Evolutionary conservation across 768 basidiomycete species (phyloP).

Genomic region (Tubosaeta sp.): DNA sequence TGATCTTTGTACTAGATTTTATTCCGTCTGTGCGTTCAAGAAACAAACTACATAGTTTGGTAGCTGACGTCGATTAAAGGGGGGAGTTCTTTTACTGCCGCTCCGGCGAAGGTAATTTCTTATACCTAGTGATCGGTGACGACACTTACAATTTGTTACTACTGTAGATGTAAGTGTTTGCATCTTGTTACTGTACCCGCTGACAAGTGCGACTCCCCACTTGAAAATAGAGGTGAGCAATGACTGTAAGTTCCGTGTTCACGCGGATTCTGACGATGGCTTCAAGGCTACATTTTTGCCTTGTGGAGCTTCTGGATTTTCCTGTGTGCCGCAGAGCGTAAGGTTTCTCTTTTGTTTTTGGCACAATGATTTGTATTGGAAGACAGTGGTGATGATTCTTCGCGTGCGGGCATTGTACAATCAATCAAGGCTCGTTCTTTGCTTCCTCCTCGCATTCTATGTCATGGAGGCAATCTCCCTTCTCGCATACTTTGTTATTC

Average conservation of each 20-base stretch:
- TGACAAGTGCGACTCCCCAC: no score
- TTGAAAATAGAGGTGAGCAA: neutral
- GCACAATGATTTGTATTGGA: neutral
- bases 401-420: neutral
- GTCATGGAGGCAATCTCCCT: neutral
- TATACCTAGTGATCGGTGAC: neutral
- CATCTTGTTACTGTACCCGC: neutral
- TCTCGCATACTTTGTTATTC: neutral
- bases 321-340: neutral
- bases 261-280: no score
- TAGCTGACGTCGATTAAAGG: neutral
- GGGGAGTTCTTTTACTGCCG: neutral
- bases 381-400: slow-evolving; percentile 1
- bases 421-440: neutral
- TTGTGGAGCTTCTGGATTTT: neutral
- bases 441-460: neutral
- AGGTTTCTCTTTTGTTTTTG: neutral
- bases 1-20: neutral
- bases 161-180: neutral
- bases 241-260: neutral
- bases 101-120: neutral
- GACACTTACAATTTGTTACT: neutral
- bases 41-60: neutral
- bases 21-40: neutral
- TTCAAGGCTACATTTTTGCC: neutral